Evolutionary conservation across 345 rosid species (phyloP), one percentile per base, ranked within the genome.

Genomic region (Gossypium bickii): DNA sequence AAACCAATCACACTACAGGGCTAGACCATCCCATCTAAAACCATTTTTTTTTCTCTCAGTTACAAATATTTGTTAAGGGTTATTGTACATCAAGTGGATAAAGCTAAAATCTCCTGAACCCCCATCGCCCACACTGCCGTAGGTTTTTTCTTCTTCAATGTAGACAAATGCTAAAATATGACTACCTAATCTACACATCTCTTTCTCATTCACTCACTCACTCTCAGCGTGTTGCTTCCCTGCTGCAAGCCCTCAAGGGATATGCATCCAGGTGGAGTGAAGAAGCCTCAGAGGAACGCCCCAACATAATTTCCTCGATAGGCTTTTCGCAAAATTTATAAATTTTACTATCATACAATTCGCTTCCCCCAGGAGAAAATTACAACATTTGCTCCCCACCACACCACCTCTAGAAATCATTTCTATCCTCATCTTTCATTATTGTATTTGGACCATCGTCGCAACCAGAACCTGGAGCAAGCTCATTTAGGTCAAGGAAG

Each of bases 381-480:
- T 29, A 78, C 62, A 62, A 77, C 68, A 65, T 80, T 51, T 79
- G 82, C 80, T 80, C 57, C 62, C 83, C 51, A 76, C 67, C 66
- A 78, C 78, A 67, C 56, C 84, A 79, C 80, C 83, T 77, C 85
- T 84, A 93, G 80, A 85, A 88, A 80, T 79, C 79, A 74, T 83
- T 90, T 76, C 82, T 78, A 73, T 82, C 89, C 71, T 72, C 72
- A 74, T 88, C 97, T 87, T 93, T 93, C 83, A 78, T 71, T 82
- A 85, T 76, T 56, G 90, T 80, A 80, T 87, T 90, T 67, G 92
- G 94, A 80, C 94, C 89, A 67, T 95, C 98, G 63, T 93, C 99
- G 77, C 92, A 90, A 75, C 97, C 93, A 74, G 98, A 88, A 55
- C 92, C 93, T 2, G 98, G 97, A 25, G 98, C 99, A 69, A 93